Conservation (phyloP, 768 basidiomycete genomes). For the Mycena metata region DNA sequence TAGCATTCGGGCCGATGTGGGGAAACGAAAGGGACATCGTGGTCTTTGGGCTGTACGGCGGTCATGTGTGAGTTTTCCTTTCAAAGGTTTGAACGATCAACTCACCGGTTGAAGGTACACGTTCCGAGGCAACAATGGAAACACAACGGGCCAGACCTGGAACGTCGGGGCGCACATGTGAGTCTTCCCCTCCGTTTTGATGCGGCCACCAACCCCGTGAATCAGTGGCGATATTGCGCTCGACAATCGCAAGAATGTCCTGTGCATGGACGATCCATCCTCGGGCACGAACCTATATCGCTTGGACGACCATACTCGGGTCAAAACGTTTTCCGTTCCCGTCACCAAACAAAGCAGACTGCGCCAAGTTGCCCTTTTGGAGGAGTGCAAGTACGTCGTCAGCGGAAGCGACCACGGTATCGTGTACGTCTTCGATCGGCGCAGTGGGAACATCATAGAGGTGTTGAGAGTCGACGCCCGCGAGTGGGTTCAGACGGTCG, state of each 20-base stretch:
- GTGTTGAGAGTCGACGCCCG: constrained; percentile 25
- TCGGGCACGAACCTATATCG: constrained; percentile 26
- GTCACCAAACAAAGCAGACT: constrained; percentile 28
- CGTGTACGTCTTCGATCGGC: constrained; percentile 36
- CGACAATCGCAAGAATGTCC: constrained; percentile 13
- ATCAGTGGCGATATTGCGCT: constrained; percentile 29
- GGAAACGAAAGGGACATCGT: constrained; percentile 33
- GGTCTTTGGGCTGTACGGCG: constrained; percentile 40
- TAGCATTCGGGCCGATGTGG: constrained; percentile 37
- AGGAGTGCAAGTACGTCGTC: constrained; percentile 24
- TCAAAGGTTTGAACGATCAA: constrained; percentile 13
- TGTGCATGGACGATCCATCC: constrained; percentile 33
- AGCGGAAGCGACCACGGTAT: constrained; percentile 40
- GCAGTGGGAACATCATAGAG: constrained; percentile 25
- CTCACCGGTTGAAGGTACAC: constrained; percentile 33
- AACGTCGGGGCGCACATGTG: constrained; percentile 37
- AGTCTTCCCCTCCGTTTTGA: constrained; percentile 22
- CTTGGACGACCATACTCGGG: constrained; percentile 19
- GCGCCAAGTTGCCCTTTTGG: constrained; percentile 32
- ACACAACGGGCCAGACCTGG: constrained; percentile 14
- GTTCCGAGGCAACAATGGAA: constrained; percentile 33
- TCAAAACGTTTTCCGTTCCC: constrained; percentile 29
- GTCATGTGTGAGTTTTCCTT: constrained; percentile 37
- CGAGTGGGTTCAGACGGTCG: constrained; percentile 34
- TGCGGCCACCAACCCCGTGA: neutral